Evolutionary conservation across 768 basidiomycete species (phyloP).

Genomic region (Clavulina sp.): DNA sequence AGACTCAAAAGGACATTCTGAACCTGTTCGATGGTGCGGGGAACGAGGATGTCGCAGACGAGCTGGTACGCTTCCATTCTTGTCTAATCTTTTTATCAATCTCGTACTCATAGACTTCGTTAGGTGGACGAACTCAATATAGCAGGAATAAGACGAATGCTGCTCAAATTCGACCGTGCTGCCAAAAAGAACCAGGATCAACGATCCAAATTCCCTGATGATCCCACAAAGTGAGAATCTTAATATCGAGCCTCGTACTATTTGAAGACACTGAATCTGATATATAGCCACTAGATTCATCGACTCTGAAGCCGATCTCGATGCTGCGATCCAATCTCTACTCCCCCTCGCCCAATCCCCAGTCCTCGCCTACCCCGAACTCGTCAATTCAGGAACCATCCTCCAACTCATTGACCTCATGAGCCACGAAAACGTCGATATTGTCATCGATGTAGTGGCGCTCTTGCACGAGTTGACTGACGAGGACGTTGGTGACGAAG

Average conservation of each 20-base stretch:
- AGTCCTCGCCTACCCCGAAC: conserved; percentile 70
- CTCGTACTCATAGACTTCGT: no score
- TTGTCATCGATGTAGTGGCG: conserved; percentile 89
- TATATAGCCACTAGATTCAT: conserved; percentile 56
- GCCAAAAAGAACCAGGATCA: conserved; percentile 92
- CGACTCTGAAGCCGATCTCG: conserved; percentile 93
- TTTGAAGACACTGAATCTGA: neutral
- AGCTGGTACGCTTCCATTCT: conserved; percentile 17
- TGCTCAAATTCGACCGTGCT: conserved; percentile 72
- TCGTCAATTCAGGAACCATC: conserved; percentile 59
- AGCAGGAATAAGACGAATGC: conserved; percentile 48
- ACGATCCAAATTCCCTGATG: conserved; percentile 84
- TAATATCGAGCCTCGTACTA: neutral
- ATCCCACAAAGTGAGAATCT: conserved; percentile 63
- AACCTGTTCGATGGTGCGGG: conserved; percentile 74
- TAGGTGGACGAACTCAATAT: conserved; percentile 54
- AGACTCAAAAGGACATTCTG: conserved; percentile 86
- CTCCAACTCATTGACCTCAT: conserved; percentile 64
- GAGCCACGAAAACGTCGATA: conserved; percentile 92
- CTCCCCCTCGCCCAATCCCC: conserved; percentile 81
- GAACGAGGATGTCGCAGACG: conserved; percentile 42
- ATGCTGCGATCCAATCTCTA: conserved; percentile 67
- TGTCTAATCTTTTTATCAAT: neutral
- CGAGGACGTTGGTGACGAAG: conserved; percentile 79
- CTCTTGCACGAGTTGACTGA: conserved; percentile 89